A percentile compares a stretch with the other conserved stretches of the same genome.
Conservation (phyloP, 495 filamentous ascomycete genomes). For the Aspergillus egyptiacus region DNA sequence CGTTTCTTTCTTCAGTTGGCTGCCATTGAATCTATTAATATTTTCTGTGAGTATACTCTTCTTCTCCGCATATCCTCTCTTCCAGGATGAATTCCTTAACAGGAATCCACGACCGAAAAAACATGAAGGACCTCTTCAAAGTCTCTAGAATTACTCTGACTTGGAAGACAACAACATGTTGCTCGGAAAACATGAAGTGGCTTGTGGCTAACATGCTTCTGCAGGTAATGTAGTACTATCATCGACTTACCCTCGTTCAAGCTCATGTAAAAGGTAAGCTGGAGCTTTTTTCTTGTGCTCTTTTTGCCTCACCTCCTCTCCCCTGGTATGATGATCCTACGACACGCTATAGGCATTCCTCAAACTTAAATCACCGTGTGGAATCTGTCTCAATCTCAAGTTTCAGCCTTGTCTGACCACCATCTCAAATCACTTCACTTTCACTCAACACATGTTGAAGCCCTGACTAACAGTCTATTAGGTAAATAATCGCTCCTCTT, state of each 20-base stretch:
- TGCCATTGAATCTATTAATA: constrained; percentile 2
- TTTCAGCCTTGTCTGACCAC: constrained; percentile 99
- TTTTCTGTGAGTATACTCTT: constrained; percentile 1
- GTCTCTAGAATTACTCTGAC: constrained; percentile 67
- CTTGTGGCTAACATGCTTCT: constrained; percentile 5
- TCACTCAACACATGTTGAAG: constrained; percentile 18
- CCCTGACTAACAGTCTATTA: constrained; percentile 42
- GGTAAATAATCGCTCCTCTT: constrained; percentile 45
- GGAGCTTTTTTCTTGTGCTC: constrained; percentile 5
- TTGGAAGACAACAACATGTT: constrained; percentile 3
- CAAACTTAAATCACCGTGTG: constrained; percentile 85
- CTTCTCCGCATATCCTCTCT: constrained; percentile 5
- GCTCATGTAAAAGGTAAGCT: constrained; percentile 23
- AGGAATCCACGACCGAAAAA: constrained; percentile 82
- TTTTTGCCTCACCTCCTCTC: constrained; percentile 13
- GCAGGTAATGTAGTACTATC: neutral
- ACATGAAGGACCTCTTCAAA: constrained; percentile 57
- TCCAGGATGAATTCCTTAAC: constrained; percentile 51
- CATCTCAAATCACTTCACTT: constrained; percentile 16
- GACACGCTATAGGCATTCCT: constrained; percentile 95
- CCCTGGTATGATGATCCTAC: constrained; percentile 71
- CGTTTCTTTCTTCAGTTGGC: neutral
- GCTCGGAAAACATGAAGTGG: too few species aligned
- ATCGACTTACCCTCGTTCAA: neutral
- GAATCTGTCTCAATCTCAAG: constrained; percentile 69